Percentiles rank a stretch among this genome's conserved stretches.
These are phyloP conservation scores for Alliaria petiolata DNA, from an alignment of 345 rosid species.

Conservation along the genomic window DNA sequence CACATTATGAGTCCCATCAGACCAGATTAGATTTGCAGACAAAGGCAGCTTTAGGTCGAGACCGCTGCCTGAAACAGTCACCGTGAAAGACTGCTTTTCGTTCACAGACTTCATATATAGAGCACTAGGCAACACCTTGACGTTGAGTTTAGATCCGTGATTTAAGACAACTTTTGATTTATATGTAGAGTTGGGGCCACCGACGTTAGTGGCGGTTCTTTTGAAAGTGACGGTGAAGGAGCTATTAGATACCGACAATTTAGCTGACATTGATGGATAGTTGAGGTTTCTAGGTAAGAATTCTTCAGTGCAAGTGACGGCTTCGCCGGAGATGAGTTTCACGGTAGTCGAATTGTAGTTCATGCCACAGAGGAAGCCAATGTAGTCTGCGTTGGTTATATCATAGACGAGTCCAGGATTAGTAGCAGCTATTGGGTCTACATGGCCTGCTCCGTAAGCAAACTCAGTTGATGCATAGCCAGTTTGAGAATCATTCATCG, in stretches of 20 bases:
- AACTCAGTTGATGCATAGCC: conserved; percentile 11
- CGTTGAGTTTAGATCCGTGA: background rate
- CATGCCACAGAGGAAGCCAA: conserved; percentile 26
- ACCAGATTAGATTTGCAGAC: conserved; percentile 35
- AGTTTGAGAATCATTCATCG: conserved; percentile 3
- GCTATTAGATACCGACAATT: background rate
- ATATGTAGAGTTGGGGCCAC: conserved; percentile 42
- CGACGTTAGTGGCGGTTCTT: conserved; percentile 57
- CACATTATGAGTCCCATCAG: conserved; percentile 28
- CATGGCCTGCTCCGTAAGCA: conserved; percentile 36
- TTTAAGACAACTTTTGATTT: conserved; percentile 17
- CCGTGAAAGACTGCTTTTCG: conserved; percentile 41
- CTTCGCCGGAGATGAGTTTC: conserved; percentile 29
- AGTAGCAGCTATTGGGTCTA: conserved; percentile 32
- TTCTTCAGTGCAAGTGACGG: conserved; percentile 28
- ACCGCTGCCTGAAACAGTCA: conserved; percentile 28
- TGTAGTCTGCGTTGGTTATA: conserved; percentile 14
- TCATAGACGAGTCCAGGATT: conserved; percentile 40
- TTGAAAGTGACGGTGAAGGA: conserved; percentile 27
- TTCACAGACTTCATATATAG: conserved; percentile 32
- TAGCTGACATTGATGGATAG: conserved; percentile 20
- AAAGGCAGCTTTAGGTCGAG: conserved; percentile 5
- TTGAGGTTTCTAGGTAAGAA: conserved; percentile 10
- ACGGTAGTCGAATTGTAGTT: conserved; percentile 6
- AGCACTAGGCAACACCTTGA: conserved; percentile 39